Conservation (phyloP, 1,139 yeast genomes). For the Pneumocystis oryctolagi region DNA sequence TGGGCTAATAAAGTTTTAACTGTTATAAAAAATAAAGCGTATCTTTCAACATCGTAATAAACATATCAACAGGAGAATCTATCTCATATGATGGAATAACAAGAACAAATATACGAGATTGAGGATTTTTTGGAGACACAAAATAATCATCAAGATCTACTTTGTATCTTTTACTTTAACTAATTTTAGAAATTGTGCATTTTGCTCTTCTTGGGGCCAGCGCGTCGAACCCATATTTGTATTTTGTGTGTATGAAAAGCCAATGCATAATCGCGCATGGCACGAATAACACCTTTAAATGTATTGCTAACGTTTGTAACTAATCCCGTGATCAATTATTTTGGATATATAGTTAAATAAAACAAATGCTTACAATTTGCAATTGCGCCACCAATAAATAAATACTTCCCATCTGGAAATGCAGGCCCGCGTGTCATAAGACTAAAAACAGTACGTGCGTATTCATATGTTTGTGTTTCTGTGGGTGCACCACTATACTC, state of each 20-base stretch:
- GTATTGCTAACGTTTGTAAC: conserved; percentile 35
- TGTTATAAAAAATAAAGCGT: conserved; percentile 45
- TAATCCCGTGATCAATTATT: background rate
- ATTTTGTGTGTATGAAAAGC: conserved; percentile 30
- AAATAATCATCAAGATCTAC: conserved; percentile 77
- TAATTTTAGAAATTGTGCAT: too few relatives aligned
- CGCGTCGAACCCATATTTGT: conserved; percentile 31
- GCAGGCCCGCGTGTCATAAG: conserved; percentile 33
- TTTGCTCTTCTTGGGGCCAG: conserved; percentile 26
- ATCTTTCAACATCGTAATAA: conserved; percentile 64
- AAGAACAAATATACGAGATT: conserved; percentile 45
- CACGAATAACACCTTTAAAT: conserved; percentile 35
- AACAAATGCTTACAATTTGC: conserved; percentile 25
- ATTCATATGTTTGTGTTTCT: conserved; percentile 34
- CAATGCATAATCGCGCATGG: conserved; percentile 30
- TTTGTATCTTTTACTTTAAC: too few relatives aligned
- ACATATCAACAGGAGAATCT: conserved; percentile 82
- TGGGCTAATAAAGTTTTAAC: conserved; percentile 52
- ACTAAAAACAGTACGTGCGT: conserved; percentile 34
- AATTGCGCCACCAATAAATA: conserved; percentile 35
- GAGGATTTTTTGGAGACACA: conserved; percentile 40
- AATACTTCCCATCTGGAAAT: conserved; percentile 28
- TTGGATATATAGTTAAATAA: background rate
- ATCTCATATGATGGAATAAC: conserved; percentile 85
- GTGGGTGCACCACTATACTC: conserved; percentile 36